Evolutionary conservation across 768 basidiomycete species (phyloP), one percentile per base, ranked within the genome.

Genomic region (Dentipellis sp.): DNA sequence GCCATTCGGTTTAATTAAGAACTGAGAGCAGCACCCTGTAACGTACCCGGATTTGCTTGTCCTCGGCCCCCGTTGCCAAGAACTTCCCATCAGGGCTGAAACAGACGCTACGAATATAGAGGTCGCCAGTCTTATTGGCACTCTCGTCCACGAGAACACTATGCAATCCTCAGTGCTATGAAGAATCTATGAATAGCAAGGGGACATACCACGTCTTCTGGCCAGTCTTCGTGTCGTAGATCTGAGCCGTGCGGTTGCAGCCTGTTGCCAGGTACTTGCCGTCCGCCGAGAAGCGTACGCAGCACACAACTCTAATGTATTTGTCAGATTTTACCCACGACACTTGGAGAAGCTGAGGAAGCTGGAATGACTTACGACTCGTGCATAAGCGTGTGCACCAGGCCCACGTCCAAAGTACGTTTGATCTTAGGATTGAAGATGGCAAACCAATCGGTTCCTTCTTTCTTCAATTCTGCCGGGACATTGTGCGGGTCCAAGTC

Each of bases 181-280:
- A 14, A 14, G 23, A 50, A 7, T 0, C 34, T 4, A n/a, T 47
- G 52, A 10, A 11, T 50, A 9, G 10, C n/a, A 34, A 5, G 47
- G 9, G 42, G 60, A 68, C 83, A 55, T 61, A 93, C 94, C 88
- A 93, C 34, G 86, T 86, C 72, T 91, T 92, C 0, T 66, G 68
- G 7, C 94, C 94, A 0, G 89, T 87, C 71, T 88, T 88, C 23
- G 88, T 88, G 67, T 97, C 92, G 68, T 90, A 97, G 56, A 98
- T 94, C 69, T 97, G 94, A 17, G 94, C 92, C 0, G 92, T 91
- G 42, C 91, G 79, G 72, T 98, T 98, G 72, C 94, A 98, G 11
- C 95, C 95, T 4, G 95, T 97, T 34, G 95, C 95, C 35, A 97
- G 80, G 58, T 78, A 84, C 68, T 90, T 92, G 23, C 94, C 92